Conservation (phyloP, 2,329 filamentous ascomycete species). For the Fusarium sp. region DNA sequence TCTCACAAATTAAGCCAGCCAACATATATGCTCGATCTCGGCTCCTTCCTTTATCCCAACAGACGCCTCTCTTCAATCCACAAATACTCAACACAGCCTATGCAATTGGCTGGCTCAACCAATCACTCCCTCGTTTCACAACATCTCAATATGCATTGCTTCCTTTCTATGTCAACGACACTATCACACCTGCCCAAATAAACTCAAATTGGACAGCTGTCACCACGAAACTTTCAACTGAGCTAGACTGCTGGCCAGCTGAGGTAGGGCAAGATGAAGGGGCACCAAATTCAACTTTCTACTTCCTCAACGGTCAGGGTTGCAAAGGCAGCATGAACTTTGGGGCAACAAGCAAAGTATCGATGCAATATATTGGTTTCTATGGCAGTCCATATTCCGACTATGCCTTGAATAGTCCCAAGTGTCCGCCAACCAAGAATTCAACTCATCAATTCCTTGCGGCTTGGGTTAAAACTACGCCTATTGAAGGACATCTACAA, state of each 20-base stretch:
- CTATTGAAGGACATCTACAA: not conserved
- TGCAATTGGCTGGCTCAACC: slow-evolving; percentile 56
- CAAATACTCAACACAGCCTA: slow-evolving; percentile 57
- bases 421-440: slow-evolving; percentile 45
- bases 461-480: slow-evolving; percentile 22
- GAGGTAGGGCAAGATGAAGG: not conserved
- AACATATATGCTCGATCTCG: slow-evolving; percentile 10
- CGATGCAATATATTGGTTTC: slow-evolving; percentile 56
- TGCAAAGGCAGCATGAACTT: slow-evolving; percentile 41
- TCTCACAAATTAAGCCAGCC: slow-evolving; percentile 34
- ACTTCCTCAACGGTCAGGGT: slow-evolving; percentile 50
- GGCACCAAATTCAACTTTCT: not conserved
- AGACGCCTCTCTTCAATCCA: slow-evolving; percentile 41
- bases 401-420: slow-evolving; percentile 44
- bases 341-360: no score
- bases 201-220: slow-evolving; percentile 37
- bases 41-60: slow-evolving; percentile 35
- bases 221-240: slow-evolving; percentile 48
- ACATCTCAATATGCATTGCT: slow-evolving; percentile 52
- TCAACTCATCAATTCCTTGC: slow-evolving; percentile 51
- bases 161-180: slow-evolving; percentile 49
- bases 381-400: slow-evolving; percentile 46
- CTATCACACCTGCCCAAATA: not conserved
- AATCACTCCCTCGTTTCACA: slow-evolving; percentile 55
- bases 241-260: slow-evolving; percentile 52